Percentiles rank a stretch among this genome's conserved stretches.
These are phyloP conservation scores for Colletotrichum sp. DNA, from an alignment of 2,329 filamentous ascomycete genomes.

Conservation along the genomic window DNA sequence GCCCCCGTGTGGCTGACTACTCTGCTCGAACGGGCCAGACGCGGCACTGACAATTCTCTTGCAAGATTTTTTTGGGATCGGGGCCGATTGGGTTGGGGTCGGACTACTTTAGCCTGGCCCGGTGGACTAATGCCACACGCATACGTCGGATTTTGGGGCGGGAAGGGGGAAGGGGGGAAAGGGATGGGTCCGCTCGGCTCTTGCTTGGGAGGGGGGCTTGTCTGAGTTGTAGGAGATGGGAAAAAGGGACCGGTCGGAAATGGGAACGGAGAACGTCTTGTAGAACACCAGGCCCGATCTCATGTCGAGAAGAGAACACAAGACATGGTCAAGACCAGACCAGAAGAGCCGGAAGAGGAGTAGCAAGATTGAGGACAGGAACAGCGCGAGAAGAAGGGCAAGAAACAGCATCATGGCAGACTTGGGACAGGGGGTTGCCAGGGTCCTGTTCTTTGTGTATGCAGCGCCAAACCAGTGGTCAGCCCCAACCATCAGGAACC, in stretches of 20 bases:
- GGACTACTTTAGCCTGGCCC: neutral
- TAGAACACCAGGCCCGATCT: neutral
- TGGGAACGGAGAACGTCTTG: neutral
- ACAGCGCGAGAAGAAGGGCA: neutral
- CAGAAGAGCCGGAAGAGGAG: neutral
- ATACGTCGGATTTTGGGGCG: neutral
- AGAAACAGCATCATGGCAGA: neutral
- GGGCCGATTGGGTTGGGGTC: neutral
- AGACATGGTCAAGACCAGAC: neutral
- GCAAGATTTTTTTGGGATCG: neutral
- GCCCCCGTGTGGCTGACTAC: neutral
- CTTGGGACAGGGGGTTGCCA: neutral
- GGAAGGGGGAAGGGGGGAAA: neutral
- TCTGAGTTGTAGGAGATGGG: neutral
- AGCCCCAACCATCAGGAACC: conserved; percentile 14
- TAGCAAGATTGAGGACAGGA: neutral
- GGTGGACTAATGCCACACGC: neutral
- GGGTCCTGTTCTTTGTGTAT: neutral
- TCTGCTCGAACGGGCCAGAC: neutral
- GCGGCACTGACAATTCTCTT: neutral
- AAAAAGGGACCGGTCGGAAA: neutral
- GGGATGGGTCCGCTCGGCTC: neutral
- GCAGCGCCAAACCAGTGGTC: neutral
- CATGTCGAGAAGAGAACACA: neutral
- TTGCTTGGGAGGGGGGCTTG: neutral